Evolutionary conservation across 2,329 filamentous ascomycete species (phyloP), one percentile per base, ranked within the genome.

Genomic region (Capronia coronata): DNA sequence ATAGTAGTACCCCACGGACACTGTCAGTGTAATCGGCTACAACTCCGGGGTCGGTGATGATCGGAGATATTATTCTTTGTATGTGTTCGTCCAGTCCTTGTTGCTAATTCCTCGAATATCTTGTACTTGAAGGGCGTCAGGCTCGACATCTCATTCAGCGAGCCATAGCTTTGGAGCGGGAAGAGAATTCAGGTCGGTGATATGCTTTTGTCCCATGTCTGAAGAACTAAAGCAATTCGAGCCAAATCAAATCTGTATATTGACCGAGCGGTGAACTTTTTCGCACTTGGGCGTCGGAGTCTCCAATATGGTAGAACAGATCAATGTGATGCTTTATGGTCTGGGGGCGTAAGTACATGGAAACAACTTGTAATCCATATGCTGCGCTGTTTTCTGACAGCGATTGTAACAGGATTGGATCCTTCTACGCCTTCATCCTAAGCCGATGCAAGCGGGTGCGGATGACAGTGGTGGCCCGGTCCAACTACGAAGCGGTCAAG

Each of bases 361-460:
- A 11, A 25, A 4, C n/a, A 10, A 29, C 13, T 16, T 41, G 22
- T 16, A 18, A 16, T 21, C 21, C 23, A 29, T 29, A 43, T 18
- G n/a, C n/a, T n/a, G n/a, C n/a, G n/a, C n/a, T n/a, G n/a, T n/a
- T n/a, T n/a, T n/a, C n/a, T 43, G n/a, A 43, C 23, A 8, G 13
- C 19, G 8, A 6, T 19, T 8, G 14, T 11, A 10, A 16, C 39
- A 78, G 76, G 0, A 78, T 79, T 44, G 77, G 77, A 22, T 77
- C 75, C 1, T 79, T 80, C 55, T 80, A 80, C 57, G 73, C 75
- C 6, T 79, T 78, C 51, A 71, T 79, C 29, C 59, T 79, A 0
- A 70, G 66, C 45, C 69, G 72, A 2, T 65, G 62, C 25, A 54
- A 67, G 2, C 64, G 63, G 18, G 68, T 73, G 7, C 65, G 64